These are phyloP conservation scores for Ascochyta clinopodiicola DNA, from an alignment of 2,329 filamentous ascomycete species.

Conservation along the genomic window DNA sequence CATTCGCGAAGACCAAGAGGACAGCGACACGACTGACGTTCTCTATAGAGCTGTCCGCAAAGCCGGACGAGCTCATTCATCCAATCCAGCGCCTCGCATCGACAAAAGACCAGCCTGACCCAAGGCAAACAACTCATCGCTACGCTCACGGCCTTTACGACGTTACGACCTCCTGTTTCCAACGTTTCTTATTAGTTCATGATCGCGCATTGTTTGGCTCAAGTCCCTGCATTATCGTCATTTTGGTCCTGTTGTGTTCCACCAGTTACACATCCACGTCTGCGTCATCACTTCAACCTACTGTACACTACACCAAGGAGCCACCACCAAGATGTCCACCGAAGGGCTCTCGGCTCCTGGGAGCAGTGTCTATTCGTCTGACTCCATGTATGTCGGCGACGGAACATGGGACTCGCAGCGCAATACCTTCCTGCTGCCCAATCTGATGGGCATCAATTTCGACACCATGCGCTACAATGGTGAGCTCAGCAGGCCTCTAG, in stretches of 20 bases:
- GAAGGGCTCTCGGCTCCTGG: constrained; percentile 69
- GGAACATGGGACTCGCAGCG: constrained; percentile 82
- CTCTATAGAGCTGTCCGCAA: constrained; percentile 40
- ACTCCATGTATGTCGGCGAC: constrained; percentile 79
- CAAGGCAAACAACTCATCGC: constrained; percentile 18
- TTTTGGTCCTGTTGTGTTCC: constrained; percentile 6
- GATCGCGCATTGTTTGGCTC: constrained; percentile 16
- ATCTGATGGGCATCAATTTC: constrained; percentile 77
- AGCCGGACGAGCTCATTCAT: constrained; percentile 41
- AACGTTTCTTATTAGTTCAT: constrained; percentile 16
- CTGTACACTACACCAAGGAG: neutral
- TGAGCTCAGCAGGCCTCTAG: constrained; percentile 44
- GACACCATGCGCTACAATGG: constrained; percentile 87
- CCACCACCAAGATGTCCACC: constrained; percentile 32
- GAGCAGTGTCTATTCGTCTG: constrained; percentile 73
- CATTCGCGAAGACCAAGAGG: constrained; percentile 21
- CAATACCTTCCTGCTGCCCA: constrained; percentile 80
- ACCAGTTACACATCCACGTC: constrained; percentile 15
- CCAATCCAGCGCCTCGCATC: constrained; percentile 21
- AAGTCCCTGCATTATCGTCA: constrained; percentile 12
- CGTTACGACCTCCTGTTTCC: constrained; percentile 36
- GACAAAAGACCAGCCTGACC: constrained; percentile 29
- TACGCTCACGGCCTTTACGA: constrained; percentile 38
- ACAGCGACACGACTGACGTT: constrained; percentile 34
- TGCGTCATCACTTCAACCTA: constrained; percentile 12